These are phyloP conservation scores for Mesembryanthemum crystallinum DNA, from an alignment of 148 eudicot species.

Conservation along the genomic window DNA sequence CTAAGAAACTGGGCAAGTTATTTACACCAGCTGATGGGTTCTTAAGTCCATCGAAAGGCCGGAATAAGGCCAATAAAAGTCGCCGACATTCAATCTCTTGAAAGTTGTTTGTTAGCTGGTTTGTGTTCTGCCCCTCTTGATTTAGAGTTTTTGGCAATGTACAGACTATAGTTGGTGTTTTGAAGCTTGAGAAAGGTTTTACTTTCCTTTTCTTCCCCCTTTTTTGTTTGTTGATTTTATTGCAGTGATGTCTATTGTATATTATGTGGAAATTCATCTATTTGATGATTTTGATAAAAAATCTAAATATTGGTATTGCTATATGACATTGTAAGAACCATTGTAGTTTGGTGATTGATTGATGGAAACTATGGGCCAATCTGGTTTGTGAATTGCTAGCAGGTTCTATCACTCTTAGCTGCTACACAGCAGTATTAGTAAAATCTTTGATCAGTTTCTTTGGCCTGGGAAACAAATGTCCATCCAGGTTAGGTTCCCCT, in stretches of 20 bases:
- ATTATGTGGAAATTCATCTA: conserved; percentile 7
- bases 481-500: too few relatives aligned
- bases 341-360: too few relatives aligned
- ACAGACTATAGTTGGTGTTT: conserved; percentile 20
- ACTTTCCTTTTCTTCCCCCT: background rate
- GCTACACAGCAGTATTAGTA: too few relatives aligned
- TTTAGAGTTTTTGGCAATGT: conserved; percentile 25
- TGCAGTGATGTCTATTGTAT: conserved; percentile 14
- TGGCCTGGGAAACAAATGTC: too few relatives aligned
- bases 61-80: conserved; percentile 42
- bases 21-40: conserved; percentile 38
- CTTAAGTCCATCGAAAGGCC: conserved; percentile 36
- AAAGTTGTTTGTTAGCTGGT: background rate
- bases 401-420: too few relatives aligned
- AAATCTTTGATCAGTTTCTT: too few relatives aligned
- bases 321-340: background rate
- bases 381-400: too few relatives aligned
- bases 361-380: too few relatives aligned
- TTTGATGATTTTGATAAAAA: background rate
- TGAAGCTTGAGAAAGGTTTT: conserved; percentile 9
- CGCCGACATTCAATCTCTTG: conserved; percentile 68
- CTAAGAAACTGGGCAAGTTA: conserved; percentile 61
- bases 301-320: background rate
- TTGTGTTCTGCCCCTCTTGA: conserved; percentile 1
- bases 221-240: conserved; percentile 5